Evolutionary conservation across 2,329 filamentous ascomycete genomes (phyloP).

Genomic region (Ophiosphaerella herpotricha): DNA sequence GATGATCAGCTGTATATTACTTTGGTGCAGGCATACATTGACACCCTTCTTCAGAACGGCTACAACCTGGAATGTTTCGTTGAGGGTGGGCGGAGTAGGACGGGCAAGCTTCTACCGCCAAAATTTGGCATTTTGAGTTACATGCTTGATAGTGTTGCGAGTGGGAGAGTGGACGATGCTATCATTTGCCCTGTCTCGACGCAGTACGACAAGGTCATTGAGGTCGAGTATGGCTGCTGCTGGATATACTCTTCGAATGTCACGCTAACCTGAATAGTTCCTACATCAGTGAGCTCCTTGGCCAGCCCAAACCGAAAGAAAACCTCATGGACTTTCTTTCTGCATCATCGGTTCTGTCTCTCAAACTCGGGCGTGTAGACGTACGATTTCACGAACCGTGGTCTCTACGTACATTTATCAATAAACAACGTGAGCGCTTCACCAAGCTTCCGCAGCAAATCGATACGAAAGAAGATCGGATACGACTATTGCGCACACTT

Average conservation of each 20-base stretch:
- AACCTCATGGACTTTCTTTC: conserved; percentile 89
- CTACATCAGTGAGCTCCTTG: conserved; percentile 91
- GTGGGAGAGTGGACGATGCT: conserved; percentile 84
- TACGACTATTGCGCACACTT: conserved; percentile 79
- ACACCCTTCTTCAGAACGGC: conserved; percentile 85
- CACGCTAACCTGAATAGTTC: conserved; percentile 54
- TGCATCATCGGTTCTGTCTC: conserved; percentile 82
- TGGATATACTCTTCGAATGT: conserved; percentile 5
- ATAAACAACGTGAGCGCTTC: conserved; percentile 70
- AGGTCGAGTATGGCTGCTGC: conserved; percentile 60
- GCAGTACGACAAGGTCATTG: conserved; percentile 98
- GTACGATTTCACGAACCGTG: conserved; percentile 96
- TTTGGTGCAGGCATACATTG: conserved; percentile 94
- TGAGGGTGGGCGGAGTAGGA: conserved; percentile 91
- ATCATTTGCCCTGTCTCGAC: conserved; percentile 96
- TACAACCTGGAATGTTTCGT: conserved; percentile 98
- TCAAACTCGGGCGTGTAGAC: conserved; percentile 89
- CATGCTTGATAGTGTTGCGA: conserved; percentile 85
- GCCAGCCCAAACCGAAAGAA: conserved; percentile 93
- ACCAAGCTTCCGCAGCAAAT: conserved; percentile 46
- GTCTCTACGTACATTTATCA: conserved; percentile 82
- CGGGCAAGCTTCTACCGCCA: conserved; percentile 88
- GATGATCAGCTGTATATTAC: conserved; percentile 89
- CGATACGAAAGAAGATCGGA: conserved; percentile 55
- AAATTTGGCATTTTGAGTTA: conserved; percentile 96